phyloP scores from a whole-genome alignment of 305 asterid species.

The Solanum hybrid region DNA sequence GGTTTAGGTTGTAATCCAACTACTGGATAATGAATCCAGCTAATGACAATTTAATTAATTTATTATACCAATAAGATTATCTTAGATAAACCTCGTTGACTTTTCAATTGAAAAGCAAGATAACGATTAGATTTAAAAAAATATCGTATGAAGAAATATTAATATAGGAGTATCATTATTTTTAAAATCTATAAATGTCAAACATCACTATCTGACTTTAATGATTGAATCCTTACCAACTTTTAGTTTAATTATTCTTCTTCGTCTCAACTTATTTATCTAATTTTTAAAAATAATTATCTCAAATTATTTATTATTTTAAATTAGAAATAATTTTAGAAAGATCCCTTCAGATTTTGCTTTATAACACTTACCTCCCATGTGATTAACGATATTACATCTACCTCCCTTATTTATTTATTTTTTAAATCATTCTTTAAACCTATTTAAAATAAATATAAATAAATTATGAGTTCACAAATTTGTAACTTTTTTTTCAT shows the following conservation, averaged over 20 bases:
- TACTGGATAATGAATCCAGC: not conserved
- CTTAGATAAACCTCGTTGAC: not conserved
- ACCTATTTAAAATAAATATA: too few species aligned
- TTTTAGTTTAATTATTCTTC: not conserved
- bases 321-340: too few species aligned
- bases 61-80: not conserved
- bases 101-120: not conserved
- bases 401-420: too few species aligned
- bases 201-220: not conserved
- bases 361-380: too few species aligned
- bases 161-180: not conserved
- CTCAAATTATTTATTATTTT: too few species aligned
- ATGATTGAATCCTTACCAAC: not conserved
- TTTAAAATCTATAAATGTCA: not conserved
- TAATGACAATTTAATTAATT: not conserved
- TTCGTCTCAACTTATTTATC: not conserved
- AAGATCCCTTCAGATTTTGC: too few species aligned
- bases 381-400: too few species aligned
- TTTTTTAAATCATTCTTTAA: too few species aligned
- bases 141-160: not conserved
- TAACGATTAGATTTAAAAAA: not conserved
- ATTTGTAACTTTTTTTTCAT: not conserved
- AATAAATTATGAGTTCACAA: too few species aligned
- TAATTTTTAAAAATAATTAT: not conserved
- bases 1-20: not conserved